These are phyloP conservation scores for Thecamonas trahens DNA, from an alignment of 78 protist genomes.

Conservation along the genomic window DNA sequence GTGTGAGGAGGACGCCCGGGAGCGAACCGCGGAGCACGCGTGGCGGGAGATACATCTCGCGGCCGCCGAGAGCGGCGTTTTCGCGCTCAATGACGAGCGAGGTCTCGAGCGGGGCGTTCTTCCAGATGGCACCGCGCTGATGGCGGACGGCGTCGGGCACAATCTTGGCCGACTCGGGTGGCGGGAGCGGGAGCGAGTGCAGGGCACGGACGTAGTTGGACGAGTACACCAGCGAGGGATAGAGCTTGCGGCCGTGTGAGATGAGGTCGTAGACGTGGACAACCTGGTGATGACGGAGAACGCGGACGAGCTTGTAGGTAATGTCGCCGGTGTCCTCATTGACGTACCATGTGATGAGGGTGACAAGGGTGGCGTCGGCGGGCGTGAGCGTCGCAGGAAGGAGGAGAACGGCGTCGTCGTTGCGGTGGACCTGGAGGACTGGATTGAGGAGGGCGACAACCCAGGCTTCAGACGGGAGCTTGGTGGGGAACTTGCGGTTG, in stretches of 20 bases:
- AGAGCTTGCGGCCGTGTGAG: slow-evolving; percentile 22
- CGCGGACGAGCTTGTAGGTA: slow-evolving; percentile 24
- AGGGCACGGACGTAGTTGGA: neutral
- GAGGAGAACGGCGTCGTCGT: too few relatives aligned
- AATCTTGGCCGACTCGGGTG: neutral
- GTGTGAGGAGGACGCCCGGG: slow-evolving; percentile 15
- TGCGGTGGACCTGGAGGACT: too few relatives aligned
- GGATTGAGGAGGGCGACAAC: neutral
- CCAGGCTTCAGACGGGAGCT: neutral
- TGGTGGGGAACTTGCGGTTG: neutral
- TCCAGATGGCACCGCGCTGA: neutral
- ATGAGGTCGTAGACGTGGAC: slow-evolving; percentile 24
- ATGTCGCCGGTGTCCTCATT: neutral
- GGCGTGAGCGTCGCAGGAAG: too few relatives aligned
- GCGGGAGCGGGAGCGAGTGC: neutral
- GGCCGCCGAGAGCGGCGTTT: slow-evolving; percentile 3
- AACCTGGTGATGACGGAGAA: neutral
- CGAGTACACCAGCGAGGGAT: slow-evolving; percentile 10
- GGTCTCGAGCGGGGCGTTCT: neutral
- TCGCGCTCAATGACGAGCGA: slow-evolving; percentile 15
- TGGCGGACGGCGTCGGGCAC: neutral
- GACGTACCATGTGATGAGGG: too few relatives aligned
- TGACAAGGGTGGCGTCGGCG: too few relatives aligned
- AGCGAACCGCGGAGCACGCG: slow-evolving; percentile 15
- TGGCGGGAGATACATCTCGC: slow-evolving; percentile 17